Evolutionary conservation across 2,329 filamentous ascomycete genomes (phyloP).

Genomic region (Pyrenochaeta sp.): DNA sequence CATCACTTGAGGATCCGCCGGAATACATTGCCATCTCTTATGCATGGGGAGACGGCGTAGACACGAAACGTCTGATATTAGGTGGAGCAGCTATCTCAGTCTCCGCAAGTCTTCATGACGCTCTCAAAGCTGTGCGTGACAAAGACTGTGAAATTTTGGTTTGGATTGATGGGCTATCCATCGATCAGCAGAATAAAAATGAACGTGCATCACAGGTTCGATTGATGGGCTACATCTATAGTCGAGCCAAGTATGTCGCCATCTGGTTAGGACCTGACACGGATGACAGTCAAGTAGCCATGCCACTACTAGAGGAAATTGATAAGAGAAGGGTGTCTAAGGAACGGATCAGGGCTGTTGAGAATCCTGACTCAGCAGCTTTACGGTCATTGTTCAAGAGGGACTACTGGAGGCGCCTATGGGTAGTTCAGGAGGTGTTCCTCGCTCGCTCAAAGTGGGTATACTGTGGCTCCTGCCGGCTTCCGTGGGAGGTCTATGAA

Average conservation of each 20-base stretch:
- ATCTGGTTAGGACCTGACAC: slow-evolving; percentile 42
- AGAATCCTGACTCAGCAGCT: slow-evolving; percentile 33
- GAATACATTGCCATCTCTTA: slow-evolving; percentile 46
- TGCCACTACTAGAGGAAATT: slow-evolving; percentile 38
- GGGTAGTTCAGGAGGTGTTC: slow-evolving; percentile 57
- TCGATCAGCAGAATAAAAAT: slow-evolving; percentile 33
- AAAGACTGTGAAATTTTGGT: slow-evolving; percentile 19
- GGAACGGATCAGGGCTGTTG: slow-evolving; percentile 31
- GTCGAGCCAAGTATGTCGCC: slow-evolving; percentile 17
- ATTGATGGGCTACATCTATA: slow-evolving; percentile 33
- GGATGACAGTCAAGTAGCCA: slow-evolving; percentile 37
- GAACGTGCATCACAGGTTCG: slow-evolving; percentile 28
- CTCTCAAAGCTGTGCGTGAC: slow-evolving; percentile 20
- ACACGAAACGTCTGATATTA: slow-evolving; percentile 21
- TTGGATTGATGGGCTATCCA: slow-evolving; percentile 43
- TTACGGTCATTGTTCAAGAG: slow-evolving; percentile 47
- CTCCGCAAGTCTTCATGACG: slow-evolving; percentile 24
- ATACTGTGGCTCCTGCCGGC: slow-evolving; percentile 48
- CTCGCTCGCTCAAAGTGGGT: slow-evolving; percentile 47
- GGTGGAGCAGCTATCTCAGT: slow-evolving; percentile 19
- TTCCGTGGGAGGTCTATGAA: slow-evolving; percentile 46
- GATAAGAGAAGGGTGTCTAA: slow-evolving; percentile 37
- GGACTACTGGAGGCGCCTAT: slow-evolving; percentile 50
- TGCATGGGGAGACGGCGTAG: slow-evolving; percentile 43
- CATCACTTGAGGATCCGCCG: slow-evolving; percentile 20